Base-by-base conservation (phyloP, 352 stramenopile genomes). In the Hyaloperonospora brassicae region DNA sequence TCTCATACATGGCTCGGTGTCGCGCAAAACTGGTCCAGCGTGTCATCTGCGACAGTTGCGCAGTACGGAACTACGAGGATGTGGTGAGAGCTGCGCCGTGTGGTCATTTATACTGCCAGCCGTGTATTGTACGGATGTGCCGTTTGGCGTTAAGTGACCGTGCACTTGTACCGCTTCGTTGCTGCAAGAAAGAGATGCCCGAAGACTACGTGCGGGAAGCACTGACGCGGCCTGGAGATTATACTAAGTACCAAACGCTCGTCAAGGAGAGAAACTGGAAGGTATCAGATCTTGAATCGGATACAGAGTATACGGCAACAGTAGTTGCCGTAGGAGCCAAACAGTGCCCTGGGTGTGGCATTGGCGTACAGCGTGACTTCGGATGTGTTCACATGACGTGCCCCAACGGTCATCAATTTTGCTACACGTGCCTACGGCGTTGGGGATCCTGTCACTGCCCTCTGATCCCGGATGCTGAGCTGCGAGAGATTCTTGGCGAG, bases 331-430 rank as follows among this genome's bases (percentile, higher is more conserved):
- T 82, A 2, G 76, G 79, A 13, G 78, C 63, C 0, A 91, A 91
- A 53, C 80, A 89, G 42, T 91, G 80, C 42, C 78, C 80, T 1
- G 80, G 73, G 22, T 91, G 80, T 53, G 80, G 80, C 13, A 72
- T 91, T 11, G 80, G 80, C 35, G 76, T 91, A 25, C 61, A 84
- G 50, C 76, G 78, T 44, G 76, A 84, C 57, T 75, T 73, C 54
- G 80, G 80, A n/a, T 91, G 80, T 49, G 59, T 91, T 14, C 77
- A 91, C 66, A 91, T 91, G 66, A 78, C 47, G 40, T 91, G 80
- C 47, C 74, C 73, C 7, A 77, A 81, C 40, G 78, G 76, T 1
- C 78, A 89, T 59, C 58, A 89, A 53, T 91, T 91, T 50, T 91
- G 80, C 61, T 91, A 76, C 52, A 86, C 76, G 24, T 88, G 80